Percentiles rank a stretch among this genome's conserved stretches.
Evolutionary conservation across 2,329 filamentous ascomycete genomes (phyloP).

Genomic region (Tolypocladium tropicale): DNA sequence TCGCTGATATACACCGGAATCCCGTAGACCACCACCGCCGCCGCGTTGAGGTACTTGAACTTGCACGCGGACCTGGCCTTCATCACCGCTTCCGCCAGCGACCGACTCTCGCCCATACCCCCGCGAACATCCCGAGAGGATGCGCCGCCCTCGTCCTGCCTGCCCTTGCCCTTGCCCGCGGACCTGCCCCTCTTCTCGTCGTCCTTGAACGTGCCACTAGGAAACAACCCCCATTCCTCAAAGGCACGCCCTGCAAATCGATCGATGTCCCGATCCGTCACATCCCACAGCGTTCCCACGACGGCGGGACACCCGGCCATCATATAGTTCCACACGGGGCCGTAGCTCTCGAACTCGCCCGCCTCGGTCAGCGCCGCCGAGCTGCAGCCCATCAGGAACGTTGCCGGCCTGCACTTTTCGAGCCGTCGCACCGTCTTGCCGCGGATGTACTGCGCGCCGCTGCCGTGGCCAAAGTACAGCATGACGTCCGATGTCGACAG

Average conservation of each 20-base stretch:
- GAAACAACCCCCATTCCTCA: conserved; percentile 75
- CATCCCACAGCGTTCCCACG: conserved; percentile 92
- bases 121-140: background rate
- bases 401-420: conserved; percentile 61
- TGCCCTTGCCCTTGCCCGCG: conserved; percentile 15
- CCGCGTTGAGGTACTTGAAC: conserved; percentile 84
- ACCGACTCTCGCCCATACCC: conserved; percentile 15
- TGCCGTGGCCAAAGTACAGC: conserved; percentile 94
- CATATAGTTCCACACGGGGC: conserved; percentile 86
- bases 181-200: conserved; percentile 16
- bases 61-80: conserved; percentile 69
- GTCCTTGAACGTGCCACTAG: conserved; percentile 32
- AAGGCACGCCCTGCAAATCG: conserved; percentile 72
- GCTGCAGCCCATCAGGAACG: conserved; percentile 90
- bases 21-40: conserved; percentile 88
- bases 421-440: conserved; percentile 72
- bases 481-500: conserved; percentile 61
- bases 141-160: background rate
- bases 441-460: conserved; percentile 87
- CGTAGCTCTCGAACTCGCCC: conserved; percentile 84
- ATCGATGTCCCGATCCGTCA: conserved; percentile 95
- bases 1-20: conserved; percentile 72
- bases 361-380: conserved; percentile 68
- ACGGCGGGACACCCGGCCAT: conserved; percentile 78
- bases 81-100: conserved; percentile 72